phyloP scores from a whole-genome alignment of 179 eudicot genomes.

The Beta lomatogona region DNA sequence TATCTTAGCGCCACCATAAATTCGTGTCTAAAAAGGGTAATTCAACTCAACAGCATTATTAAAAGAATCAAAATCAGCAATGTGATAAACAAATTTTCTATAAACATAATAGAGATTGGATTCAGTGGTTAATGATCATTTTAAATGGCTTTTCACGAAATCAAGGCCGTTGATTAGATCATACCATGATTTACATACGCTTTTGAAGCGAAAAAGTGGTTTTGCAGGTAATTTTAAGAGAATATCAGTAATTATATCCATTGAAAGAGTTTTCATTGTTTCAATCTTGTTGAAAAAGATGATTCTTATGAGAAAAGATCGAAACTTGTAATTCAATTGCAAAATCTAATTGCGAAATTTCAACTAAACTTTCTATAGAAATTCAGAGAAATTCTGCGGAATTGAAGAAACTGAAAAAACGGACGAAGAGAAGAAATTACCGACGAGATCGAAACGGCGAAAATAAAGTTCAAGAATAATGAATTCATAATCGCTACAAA shows the following conservation, averaged over 20 bases:
- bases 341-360: not conserved
- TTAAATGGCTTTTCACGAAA: conserved; percentile 32
- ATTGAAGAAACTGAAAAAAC: not conserved
- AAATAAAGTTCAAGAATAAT: not conserved
- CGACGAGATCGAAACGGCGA: not conserved
- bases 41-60: conserved; percentile 14
- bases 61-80: conserved; percentile 28
- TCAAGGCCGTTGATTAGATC: conserved; percentile 24
- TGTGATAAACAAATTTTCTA: not conserved
- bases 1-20: not conserved
- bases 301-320: not conserved
- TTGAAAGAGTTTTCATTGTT: conserved; percentile 8
- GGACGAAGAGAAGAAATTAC: not conserved
- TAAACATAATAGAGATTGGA: conserved; percentile 30
- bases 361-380: too few relatives aligned
- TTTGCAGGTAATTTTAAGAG: conserved; percentile 36
- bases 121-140: conserved; percentile 22
- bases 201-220: conserved; percentile 34
- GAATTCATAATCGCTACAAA: not conserved
- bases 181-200: conserved; percentile 37
- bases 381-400: not conserved
- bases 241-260: conserved; percentile 30
- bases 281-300: not conserved
- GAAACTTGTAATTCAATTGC: not conserved
- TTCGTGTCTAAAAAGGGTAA: conserved; percentile 15